Evolutionary conservation across 305 asterid genomes (phyloP).

Genomic region (Fraxinus xanthoxyloides): DNA sequence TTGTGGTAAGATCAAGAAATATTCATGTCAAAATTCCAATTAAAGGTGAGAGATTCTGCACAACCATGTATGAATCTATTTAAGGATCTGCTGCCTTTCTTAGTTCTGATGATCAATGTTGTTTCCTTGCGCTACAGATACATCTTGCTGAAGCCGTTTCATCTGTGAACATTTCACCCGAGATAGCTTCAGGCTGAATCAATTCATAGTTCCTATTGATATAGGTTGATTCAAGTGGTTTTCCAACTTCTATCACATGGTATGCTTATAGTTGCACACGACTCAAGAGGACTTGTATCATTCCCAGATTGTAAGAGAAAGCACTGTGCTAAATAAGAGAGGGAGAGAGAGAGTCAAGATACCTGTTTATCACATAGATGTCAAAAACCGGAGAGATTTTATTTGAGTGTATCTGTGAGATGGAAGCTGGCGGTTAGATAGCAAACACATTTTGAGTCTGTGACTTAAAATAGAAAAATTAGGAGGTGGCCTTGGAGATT

Average conservation of each 20-base stretch:
- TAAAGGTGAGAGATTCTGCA: conserved; percentile 42
- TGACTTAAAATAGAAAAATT: neutral
- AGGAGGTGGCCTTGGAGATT: neutral
- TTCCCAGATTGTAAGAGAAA: neutral
- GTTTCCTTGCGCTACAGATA: conserved; percentile 46
- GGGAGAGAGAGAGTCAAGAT: neutral
- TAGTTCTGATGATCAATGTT: conserved; percentile 39
- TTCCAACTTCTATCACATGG: conserved; percentile 18
- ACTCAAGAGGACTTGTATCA: neutral
- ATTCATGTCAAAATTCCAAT: conserved; percentile 20
- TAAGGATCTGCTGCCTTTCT: conserved; percentile 22
- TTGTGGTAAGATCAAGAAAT: conserved; percentile 15
- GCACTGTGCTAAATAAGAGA: neutral
- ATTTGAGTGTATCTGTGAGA: neutral
- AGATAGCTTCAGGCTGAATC: conserved; percentile 32
- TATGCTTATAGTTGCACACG: conserved; percentile 15
- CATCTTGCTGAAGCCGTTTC: conserved; percentile 38
- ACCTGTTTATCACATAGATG: neutral
- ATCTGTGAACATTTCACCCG: conserved; percentile 34
- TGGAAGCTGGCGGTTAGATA: neutral
- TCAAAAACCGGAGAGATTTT: neutral
- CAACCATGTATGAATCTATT: conserved; percentile 23
- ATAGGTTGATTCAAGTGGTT: conserved; percentile 43
- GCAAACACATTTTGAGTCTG: neutral
- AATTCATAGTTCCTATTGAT: conserved; percentile 34